Percentiles rank a stretch among this genome's conserved stretches.
phyloP scores from a whole-genome alignment of 2,329 filamentous ascomycete species.

The Arachnomyces sp. region DNA sequence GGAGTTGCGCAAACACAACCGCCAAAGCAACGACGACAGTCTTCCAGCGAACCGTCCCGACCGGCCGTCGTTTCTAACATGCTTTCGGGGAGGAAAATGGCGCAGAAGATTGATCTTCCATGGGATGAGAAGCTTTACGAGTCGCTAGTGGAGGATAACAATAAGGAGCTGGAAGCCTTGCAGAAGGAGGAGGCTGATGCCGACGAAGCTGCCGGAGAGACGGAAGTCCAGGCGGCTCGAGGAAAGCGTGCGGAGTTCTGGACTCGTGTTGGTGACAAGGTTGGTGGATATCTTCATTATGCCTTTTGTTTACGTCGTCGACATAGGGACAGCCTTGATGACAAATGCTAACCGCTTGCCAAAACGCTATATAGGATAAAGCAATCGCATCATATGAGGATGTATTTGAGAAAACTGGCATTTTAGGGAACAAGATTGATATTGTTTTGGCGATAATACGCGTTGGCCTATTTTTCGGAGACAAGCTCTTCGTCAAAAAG shows the following conservation, averaged over 20 bases:
- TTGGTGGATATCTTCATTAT: conserved; percentile 33
- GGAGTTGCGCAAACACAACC: conserved; percentile 43
- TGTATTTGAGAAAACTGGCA: conserved; percentile 93
- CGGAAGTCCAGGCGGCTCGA: conserved; percentile 83
- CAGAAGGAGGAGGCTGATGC: conserved; percentile 91
- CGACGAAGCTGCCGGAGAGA: conserved; percentile 91
- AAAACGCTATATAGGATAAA: conserved; percentile 64
- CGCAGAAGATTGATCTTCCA: conserved; percentile 60
- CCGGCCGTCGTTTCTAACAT: conserved; percentile 60
- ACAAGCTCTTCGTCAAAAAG: conserved; percentile 88
- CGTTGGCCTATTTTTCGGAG: conserved; percentile 90
- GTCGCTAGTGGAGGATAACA: conserved; percentile 67
- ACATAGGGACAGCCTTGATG: conserved; percentile 2
- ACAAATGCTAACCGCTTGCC: too few relatives aligned
- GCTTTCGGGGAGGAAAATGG: conserved; percentile 63
- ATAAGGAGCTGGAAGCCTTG: conserved; percentile 65
- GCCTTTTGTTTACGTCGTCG: background rate
- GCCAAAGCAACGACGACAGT: conserved; percentile 39
- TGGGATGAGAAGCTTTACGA: conserved; percentile 91
- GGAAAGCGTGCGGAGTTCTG: conserved; percentile 96
- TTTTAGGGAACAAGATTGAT: conserved; percentile 95
- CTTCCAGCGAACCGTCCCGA: conserved; percentile 54
- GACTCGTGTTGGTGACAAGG: conserved; percentile 94
- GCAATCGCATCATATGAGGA: conserved; percentile 87
- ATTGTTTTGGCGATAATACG: conserved; percentile 93